Percentiles rank a stretch among this genome's conserved stretches.
Conservation (phyloP, 768 basidiomycete genomes). For the Trametes gibbosa region DNA sequence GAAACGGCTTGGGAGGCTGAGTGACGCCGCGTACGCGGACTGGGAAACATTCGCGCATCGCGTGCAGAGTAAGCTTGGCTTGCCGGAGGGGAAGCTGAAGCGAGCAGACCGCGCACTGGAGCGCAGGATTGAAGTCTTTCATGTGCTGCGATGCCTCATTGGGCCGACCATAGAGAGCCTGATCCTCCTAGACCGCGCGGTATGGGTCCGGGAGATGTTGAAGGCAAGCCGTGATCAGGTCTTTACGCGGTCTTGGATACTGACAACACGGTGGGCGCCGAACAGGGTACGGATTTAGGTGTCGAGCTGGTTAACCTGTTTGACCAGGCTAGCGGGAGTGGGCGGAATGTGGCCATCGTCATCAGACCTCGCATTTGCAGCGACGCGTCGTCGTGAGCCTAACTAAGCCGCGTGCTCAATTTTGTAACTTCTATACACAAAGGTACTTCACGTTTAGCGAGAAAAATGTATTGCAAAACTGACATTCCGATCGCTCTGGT, state of each 20-base stretch:
- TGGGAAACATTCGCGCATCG: constrained; percentile 45
- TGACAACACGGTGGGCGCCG: too few relatives aligned
- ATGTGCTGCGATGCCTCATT: constrained; percentile 63
- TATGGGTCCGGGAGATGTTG: constrained; percentile 50
- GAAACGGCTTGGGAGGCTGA: constrained; percentile 48
- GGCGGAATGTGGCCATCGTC: constrained; percentile 65
- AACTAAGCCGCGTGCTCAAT: neutral
- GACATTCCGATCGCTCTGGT: too few relatives aligned
- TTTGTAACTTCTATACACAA: too few relatives aligned
- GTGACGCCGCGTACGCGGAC: constrained; percentile 45
- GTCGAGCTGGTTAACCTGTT: constrained; percentile 64
- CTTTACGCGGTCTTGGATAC: neutral
- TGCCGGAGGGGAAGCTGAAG: neutral
- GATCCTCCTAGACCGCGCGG: constrained; percentile 59
- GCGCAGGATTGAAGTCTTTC: constrained; percentile 52
- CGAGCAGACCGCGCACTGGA: constrained; percentile 28
- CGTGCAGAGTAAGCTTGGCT: constrained; percentile 18
- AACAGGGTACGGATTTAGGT: constrained; percentile 15
- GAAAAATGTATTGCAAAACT: too few relatives aligned
- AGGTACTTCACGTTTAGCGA: too few relatives aligned
- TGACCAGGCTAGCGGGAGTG: constrained; percentile 70
- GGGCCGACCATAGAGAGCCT: constrained; percentile 67
- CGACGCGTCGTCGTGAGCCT: neutral
- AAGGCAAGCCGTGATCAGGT: constrained; percentile 19
- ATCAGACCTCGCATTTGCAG: constrained; percentile 1